A percentile compares a stretch with the other conserved stretches of the same genome.
phyloP scores from a whole-genome alignment of 2,329 filamentous ascomycete genomes.

The Coniochaeta pulveracea region DNA sequence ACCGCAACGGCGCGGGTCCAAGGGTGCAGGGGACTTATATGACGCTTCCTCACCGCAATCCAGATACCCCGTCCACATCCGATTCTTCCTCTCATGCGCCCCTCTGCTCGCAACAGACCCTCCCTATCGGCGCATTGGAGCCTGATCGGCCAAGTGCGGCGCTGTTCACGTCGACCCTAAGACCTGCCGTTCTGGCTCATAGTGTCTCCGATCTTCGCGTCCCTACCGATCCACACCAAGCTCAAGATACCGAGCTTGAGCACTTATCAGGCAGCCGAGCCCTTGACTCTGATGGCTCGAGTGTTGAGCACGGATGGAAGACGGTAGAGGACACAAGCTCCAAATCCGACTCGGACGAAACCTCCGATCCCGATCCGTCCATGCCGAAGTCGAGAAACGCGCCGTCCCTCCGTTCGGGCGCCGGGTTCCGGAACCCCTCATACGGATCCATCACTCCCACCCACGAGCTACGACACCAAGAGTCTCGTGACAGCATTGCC shows the following conservation, averaged over 20 bases:
- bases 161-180: slow-evolving; percentile 8
- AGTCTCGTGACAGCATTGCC: slow-evolving; percentile 4
- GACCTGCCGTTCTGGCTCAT: slow-evolving; percentile 1
- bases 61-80: slow-evolving; percentile 4
- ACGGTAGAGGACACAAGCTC: slow-evolving; percentile 9
- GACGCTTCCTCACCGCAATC: slow-evolving; percentile 8
- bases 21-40: slow-evolving; percentile 6
- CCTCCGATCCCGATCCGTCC: background rate
- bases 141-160: slow-evolving; percentile 7
- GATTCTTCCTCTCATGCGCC: slow-evolving; percentile 4
- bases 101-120: too few relatives aligned
- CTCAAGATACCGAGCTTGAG: slow-evolving; percentile 6
- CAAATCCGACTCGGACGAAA: slow-evolving; percentile 2
- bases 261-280: background rate
- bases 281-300: slow-evolving; percentile 15
- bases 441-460: slow-evolving; percentile 20
- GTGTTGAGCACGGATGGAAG: slow-evolving; percentile 8
- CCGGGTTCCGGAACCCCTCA: slow-evolving; percentile 18
- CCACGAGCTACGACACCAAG: too few relatives aligned
- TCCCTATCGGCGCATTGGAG: slow-evolving; percentile 12
- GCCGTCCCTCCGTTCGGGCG: slow-evolving; percentile 18
- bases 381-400: slow-evolving; percentile 15
- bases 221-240: slow-evolving; percentile 1
- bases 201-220: background rate
- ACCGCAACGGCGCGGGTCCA: background rate